Evolutionary conservation across 164 flowering plant species (phyloP).

Genomic region (Chloranthus sessilifolius): DNA sequence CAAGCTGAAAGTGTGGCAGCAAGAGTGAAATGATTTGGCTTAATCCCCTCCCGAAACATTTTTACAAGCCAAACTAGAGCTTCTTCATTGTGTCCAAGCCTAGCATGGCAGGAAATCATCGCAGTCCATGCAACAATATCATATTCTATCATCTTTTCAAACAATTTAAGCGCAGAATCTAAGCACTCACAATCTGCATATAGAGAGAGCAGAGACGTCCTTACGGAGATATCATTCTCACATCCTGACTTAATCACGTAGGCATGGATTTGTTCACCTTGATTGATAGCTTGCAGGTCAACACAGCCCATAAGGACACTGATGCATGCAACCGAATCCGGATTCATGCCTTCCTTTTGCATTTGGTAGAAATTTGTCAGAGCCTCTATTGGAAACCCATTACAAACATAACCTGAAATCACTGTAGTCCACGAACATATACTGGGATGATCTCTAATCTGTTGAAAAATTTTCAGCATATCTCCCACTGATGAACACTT

Average conservation of each 20-base stretch:
- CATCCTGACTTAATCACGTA: slow-evolving; percentile 11
- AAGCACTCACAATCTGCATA: slow-evolving; percentile 13
- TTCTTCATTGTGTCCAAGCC: slow-evolving; percentile 5
- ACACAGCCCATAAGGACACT: slow-evolving; percentile 13
- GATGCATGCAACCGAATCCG: slow-evolving; percentile 18
- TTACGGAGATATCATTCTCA: neutral
- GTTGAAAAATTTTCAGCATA: slow-evolving; percentile 1
- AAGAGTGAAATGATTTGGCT: slow-evolving; percentile 17
- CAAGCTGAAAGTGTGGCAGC: slow-evolving; percentile 11
- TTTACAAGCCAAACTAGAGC: slow-evolving; percentile 9
- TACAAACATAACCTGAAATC: slow-evolving; percentile 15
- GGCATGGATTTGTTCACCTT: slow-evolving; percentile 15
- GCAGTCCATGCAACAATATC: slow-evolving; percentile 21
- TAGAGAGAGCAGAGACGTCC: slow-evolving; percentile 14
- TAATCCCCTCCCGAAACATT: slow-evolving; percentile 11
- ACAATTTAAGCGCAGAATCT: slow-evolving; percentile 8
- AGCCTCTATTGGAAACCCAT: slow-evolving; percentile 13
- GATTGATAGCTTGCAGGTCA: slow-evolving; percentile 3
- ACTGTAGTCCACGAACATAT: slow-evolving; percentile 15
- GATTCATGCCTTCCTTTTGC: slow-evolving; percentile 8
- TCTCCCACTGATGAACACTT: slow-evolving; percentile 11
- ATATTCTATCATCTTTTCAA: slow-evolving; percentile 1
- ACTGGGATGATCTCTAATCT: neutral
- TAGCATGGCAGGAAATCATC: slow-evolving; percentile 9
- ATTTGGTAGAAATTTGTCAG: slow-evolving; percentile 11